These are phyloP conservation scores for Termitomyces sp. DNA, from an alignment of 768 basidiomycete genomes.

Conservation along the genomic window DNA sequence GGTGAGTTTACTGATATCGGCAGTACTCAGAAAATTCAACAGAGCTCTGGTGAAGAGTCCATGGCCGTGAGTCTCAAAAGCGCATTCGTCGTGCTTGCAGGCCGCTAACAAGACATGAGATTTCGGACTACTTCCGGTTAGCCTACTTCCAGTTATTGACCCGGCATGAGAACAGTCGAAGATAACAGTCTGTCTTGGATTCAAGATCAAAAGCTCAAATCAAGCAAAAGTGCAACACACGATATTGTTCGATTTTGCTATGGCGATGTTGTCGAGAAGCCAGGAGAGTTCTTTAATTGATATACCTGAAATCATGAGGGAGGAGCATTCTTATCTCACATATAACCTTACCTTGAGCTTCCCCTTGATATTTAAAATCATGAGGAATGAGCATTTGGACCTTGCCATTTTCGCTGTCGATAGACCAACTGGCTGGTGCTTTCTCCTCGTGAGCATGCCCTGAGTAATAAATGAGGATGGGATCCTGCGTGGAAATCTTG, in stretches of 20 bases:
- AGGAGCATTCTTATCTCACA: too few species aligned
- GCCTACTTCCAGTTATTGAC: slow-evolving; percentile 1
- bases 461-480: too few species aligned
- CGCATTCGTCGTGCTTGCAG: too few species aligned
- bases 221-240: background rate
- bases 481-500: too few species aligned
- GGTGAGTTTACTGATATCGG: too few species aligned
- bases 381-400: too few species aligned
- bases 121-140: background rate
- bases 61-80: background rate
- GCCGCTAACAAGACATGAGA: too few species aligned
- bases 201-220: background rate
- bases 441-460: too few species aligned
- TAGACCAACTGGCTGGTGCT: background rate
- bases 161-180: slow-evolving; percentile 13
- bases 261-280: background rate
- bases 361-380: background rate
- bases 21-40: background rate
- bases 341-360: too few species aligned
- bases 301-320: too few species aligned
- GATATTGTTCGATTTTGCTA: slow-evolving; percentile 12
- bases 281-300: background rate
- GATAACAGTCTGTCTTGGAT: slow-evolving; percentile 15
- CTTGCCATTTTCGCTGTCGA: background rate
- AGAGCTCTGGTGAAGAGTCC: slow-evolving; percentile 9